phyloP scores from a whole-genome alignment of 352 stramenopile species.

The Pythium chondricola region DNA sequence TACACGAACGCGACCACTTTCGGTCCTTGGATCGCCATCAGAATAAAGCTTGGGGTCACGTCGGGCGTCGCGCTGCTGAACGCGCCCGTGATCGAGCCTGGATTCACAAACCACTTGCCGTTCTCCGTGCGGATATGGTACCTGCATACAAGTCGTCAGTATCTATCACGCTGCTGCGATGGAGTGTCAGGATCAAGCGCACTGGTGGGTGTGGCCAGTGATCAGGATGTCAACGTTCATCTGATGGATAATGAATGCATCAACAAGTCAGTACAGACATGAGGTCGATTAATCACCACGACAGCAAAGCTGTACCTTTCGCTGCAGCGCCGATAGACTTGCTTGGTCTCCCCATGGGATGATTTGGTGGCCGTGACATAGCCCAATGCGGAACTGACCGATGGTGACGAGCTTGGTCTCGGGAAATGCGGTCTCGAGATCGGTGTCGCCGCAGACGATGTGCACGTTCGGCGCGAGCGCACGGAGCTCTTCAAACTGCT shows the following conservation, averaged over 20 bases:
- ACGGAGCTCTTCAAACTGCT: constrained; percentile 94
- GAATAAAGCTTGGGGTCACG: constrained; percentile 94
- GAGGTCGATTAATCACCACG: no score
- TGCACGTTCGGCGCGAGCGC: constrained; percentile 96
- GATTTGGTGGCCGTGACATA: constrained; percentile 97
- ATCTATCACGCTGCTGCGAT: neutral
- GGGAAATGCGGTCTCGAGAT: constrained; percentile 87
- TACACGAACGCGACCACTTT: constrained; percentile 98
- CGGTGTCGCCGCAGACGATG: constrained; percentile 93
- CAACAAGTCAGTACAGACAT: no score
- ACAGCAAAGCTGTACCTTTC: no score
- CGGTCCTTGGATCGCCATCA: constrained; percentile 95
- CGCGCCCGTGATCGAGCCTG: constrained; percentile 95
- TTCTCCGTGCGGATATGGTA: constrained; percentile 90
- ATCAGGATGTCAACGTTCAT: constrained; percentile 98
- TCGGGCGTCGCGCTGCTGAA: constrained; percentile 80
- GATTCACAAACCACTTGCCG: constrained; percentile 97
- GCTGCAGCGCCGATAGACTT: constrained; percentile 83
- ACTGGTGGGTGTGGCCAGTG: constrained; percentile 93
- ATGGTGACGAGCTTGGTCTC: constrained; percentile 95
- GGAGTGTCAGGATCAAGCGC: constrained; percentile 12
- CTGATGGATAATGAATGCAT: constrained; percentile 22
- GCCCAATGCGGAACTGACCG: constrained; percentile 94
- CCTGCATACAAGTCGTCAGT: constrained; percentile 18
- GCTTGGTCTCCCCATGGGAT: constrained; percentile 88